These are phyloP conservation scores for Erythrophleum fordii DNA, from an alignment of 306 rosid genomes.

Conservation along the genomic window DNA sequence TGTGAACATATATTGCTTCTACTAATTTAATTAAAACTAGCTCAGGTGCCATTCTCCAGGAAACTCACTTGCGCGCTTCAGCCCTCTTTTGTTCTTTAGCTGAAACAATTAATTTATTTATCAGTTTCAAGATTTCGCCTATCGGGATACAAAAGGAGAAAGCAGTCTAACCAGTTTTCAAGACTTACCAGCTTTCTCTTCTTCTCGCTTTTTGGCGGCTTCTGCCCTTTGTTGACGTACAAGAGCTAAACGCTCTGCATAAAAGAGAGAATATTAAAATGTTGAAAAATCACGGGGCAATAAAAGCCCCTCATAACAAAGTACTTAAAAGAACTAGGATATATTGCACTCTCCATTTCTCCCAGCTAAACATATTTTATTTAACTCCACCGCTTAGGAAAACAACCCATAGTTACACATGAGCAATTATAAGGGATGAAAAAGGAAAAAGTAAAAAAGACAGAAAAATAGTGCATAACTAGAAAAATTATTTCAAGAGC, in stretches of 20 bases:
- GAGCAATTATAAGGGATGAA: neutral
- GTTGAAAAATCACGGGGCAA: constrained; percentile 5
- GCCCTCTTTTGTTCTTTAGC: constrained; percentile 83
- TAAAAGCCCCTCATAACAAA: neutral
- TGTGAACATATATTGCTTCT: constrained; percentile 39
- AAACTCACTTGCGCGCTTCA: constrained; percentile 72
- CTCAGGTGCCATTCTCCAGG: constrained; percentile 18
- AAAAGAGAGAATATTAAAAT: constrained; percentile 12
- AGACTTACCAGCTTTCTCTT: constrained; percentile 81
- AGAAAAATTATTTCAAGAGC: constrained; percentile 16
- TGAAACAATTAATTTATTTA: constrained; percentile 38
- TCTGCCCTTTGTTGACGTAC: constrained; percentile 88
- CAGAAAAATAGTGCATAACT: neutral
- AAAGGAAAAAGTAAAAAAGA: neutral
- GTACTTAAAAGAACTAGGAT: neutral
- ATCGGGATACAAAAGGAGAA: neutral
- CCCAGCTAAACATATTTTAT: neutral
- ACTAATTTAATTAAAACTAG: constrained; percentile 36
- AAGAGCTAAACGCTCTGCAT: constrained; percentile 80
- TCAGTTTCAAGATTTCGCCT: constrained; percentile 32
- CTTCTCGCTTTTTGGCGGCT: constrained; percentile 87
- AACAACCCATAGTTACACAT: constrained; percentile 10
- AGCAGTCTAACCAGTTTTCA: constrained; percentile 9
- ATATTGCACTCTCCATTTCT: neutral
- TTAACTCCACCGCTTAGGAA: neutral